These are phyloP conservation scores for Cenococcum geophilum DNA, from an alignment of 495 filamentous ascomycete genomes.

Conservation along the genomic window DNA sequence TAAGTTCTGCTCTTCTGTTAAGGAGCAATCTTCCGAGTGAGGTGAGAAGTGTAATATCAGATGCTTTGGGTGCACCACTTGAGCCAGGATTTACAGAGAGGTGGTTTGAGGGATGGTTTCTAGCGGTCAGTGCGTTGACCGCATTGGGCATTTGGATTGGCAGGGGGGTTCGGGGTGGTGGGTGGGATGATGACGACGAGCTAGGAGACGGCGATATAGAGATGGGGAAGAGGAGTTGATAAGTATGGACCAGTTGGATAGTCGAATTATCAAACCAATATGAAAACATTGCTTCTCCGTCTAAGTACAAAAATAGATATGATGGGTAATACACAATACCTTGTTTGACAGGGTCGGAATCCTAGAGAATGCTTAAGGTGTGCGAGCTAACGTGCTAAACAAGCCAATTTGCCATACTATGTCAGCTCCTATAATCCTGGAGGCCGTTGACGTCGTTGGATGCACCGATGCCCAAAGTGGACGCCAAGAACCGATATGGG, in stretches of 20 bases:
- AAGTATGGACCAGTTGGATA: not conserved
- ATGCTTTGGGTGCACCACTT: conserved; percentile 62
- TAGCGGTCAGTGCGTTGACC: conserved; percentile 56
- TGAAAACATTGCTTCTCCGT: not conserved
- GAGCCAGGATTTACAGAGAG: conserved; percentile 67
- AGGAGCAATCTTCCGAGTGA: conserved; percentile 65
- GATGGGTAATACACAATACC: not conserved
- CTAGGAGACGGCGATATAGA: conserved; percentile 54
- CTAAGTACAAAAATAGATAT: not conserved
- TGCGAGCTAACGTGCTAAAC: not conserved
- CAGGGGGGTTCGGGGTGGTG: conserved; percentile 49
- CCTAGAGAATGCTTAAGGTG: too few species aligned
- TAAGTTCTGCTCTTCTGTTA: conserved; percentile 65
- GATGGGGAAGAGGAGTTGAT: conserved; percentile 52
- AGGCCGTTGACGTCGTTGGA: not conserved
- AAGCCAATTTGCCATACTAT: not conserved
- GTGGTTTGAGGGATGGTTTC: conserved; percentile 85
- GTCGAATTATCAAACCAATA: not conserved
- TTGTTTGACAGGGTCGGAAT: too few species aligned
- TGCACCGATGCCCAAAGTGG: conserved; percentile 7
- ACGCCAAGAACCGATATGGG: conserved; percentile 8
- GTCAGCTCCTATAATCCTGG: not conserved
- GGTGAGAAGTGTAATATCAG: conserved; percentile 62
- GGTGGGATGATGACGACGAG: conserved; percentile 58
- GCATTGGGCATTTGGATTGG: conserved; percentile 63